Base-by-base conservation (phyloP, 192 early-diverging fungal species). In the Coemansia sp. region DNA sequence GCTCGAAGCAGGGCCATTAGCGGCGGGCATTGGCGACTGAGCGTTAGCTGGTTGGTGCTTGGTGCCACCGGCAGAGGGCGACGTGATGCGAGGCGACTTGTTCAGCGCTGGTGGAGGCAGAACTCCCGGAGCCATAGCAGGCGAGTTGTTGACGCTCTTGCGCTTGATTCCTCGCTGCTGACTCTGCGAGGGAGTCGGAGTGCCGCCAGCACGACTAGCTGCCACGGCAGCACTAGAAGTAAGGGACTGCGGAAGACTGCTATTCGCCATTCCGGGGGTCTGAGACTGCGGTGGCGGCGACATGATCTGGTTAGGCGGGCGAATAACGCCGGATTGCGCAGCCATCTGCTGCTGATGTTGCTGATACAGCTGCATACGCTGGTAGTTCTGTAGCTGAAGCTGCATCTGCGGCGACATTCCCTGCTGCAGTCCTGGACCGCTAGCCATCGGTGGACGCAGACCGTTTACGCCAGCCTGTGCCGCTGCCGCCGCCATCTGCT, bases 141-240 rank as follows among this genome's bases (percentile, higher is more conserved):
- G 78, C 40, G 78, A 81, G 26, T 55, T 75, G 20, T 74, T 69
- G 38, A 69, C 71, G 42, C 78, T 81, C 78, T 81, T 81, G 59
- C 78, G 69, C 66, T 81, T 81, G 6, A 81, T 16, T 1, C 78
- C 78, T 24, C 70, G 78, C 63, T 74, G 69, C 9, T 39, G 59
- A 16, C 59, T 18, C 33, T 59, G 67, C 39, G 63, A 46, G 3
- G 71, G 66, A 5, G 74, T 77, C 21, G 74, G 63, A 46, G 69
- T 66, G 18, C 39, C 62, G 14, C 45, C 60, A 2, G 45, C 18
- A 4, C 65, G 65, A 5, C 35, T 59, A 10, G 28, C 61, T 0
- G 64, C 35, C 9, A 39, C 24, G 0, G 65, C 31, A 31, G 31
- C 31, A 31, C 31, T 31, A 4, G 31, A 31, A 14, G 42, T 51